These are phyloP conservation scores for Komagataella mondaviorum DNA, from an alignment of 805 yeast species.

Conservation along the genomic window DNA sequence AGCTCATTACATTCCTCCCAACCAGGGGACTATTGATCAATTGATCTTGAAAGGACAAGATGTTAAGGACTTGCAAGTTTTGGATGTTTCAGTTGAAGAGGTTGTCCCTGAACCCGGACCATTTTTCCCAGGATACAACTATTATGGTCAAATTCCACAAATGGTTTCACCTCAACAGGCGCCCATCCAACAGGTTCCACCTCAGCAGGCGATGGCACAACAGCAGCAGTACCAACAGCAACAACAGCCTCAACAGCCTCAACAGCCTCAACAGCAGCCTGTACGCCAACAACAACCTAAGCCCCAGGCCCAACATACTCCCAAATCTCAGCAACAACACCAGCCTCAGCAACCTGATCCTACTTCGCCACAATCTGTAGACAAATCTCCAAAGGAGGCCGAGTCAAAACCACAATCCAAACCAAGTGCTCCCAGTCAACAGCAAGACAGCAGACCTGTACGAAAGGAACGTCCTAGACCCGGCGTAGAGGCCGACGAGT, in stretches of 20 bases:
- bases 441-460: neutral
- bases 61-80: constrained; percentile 76
- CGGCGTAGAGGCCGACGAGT: neutral
- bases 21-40: constrained; percentile 51
- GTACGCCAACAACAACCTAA: constrained; percentile 6
- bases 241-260: constrained; percentile 8
- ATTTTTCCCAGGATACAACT: constrained; percentile 16
- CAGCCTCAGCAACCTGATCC: constrained; percentile 2
- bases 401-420: constrained; percentile 6
- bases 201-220: constrained; percentile 7
- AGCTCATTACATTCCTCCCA: constrained; percentile 53
- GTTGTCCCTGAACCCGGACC: constrained; percentile 41
- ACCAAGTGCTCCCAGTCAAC: neutral
- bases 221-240: constrained; percentile 4
- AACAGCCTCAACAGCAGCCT: constrained; percentile 10
- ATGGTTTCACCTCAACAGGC: neutral
- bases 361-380: constrained; percentile 1
- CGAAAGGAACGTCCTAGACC: neutral
- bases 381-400: constrained; percentile 9
- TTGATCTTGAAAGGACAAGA: constrained; percentile 87
- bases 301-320: constrained; percentile 3
- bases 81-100: constrained; percentile 57
- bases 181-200: constrained; percentile 10
- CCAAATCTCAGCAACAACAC: constrained; percentile 2
- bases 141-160: constrained; percentile 4